A percentile compares a stretch with the other conserved stretches of the same genome.
These are phyloP conservation scores for Cryptococcus floricola DNA, from an alignment of 1,284 basidiomycete genomes.

Conservation along the genomic window DNA sequence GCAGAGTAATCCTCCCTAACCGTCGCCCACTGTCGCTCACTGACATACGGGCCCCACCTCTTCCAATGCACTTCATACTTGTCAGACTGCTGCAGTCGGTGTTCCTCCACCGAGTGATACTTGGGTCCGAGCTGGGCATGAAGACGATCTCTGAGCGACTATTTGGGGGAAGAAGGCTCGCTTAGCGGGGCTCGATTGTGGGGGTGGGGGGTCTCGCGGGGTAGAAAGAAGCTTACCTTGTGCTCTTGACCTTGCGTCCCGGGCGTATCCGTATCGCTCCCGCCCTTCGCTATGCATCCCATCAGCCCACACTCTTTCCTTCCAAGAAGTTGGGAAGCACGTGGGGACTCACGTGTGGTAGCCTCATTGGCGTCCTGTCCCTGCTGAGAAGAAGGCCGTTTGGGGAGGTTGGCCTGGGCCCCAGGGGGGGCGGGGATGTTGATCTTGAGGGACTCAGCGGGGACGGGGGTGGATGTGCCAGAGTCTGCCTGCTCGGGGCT, in stretches of 20 bases:
- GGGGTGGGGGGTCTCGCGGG: not conserved
- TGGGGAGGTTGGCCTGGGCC: constrained; percentile 39
- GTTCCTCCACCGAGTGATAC: constrained; percentile 48
- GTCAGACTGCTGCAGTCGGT: constrained; percentile 64
- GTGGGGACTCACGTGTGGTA: constrained; percentile 15
- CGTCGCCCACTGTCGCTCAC: constrained; percentile 97
- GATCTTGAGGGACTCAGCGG: constrained; percentile 58
- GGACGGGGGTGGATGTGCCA: constrained; percentile 24
- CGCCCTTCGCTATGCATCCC: constrained; percentile 12
- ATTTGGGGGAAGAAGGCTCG: not conserved
- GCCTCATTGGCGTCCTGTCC: constrained; percentile 21
- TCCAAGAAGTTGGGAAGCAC: not conserved
- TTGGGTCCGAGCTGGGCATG: constrained; percentile 36
- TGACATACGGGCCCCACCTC: constrained; percentile 95
- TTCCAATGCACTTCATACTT: constrained; percentile 82
- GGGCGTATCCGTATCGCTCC: constrained; percentile 41
- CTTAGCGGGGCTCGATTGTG: not conserved
- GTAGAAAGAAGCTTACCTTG: constrained; percentile 12
- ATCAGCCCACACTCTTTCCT: not conserved
- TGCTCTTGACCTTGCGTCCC: constrained; percentile 22
- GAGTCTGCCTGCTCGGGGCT: constrained; percentile 12
- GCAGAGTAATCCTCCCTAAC: constrained; percentile 96
- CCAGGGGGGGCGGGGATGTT: constrained; percentile 64
- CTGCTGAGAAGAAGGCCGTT: constrained; percentile 26
- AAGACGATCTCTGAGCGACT: constrained; percentile 46